Base-by-base conservation (phyloP, 345 rosid species). In the Linum trigynum region DNA sequence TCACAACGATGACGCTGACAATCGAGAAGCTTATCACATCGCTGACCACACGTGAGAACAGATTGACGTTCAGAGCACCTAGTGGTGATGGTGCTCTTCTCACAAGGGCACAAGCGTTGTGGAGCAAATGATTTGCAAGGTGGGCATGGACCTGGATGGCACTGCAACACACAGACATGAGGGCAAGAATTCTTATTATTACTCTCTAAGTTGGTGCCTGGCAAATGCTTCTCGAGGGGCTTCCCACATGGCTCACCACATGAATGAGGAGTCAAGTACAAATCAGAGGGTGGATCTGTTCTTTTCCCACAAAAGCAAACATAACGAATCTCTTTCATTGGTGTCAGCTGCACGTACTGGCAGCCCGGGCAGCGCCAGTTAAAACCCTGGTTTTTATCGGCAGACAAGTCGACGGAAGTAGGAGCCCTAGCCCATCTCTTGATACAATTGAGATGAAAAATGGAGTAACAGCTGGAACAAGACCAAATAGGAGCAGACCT, bases 281-380 rank as follows among this genome's bases (percentile, higher is more conserved):
- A 78, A 82, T 94, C 99, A 39, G 95, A 81, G 0, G 91, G 92
- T 0, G 99, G 99, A 74, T 94, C 96, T 3, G 55, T 73, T 72
- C 95, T 84, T 82, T 90, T 90, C 32, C 91, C 78, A 67, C 99
- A 94, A 71, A 86, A 94, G 76, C 99, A 94, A 65, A 74, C 71
- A 72, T 90, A 94, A 0, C 69, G 83, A 64, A 90, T 90, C 67
- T 94, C 99, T 78, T 80, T 88, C 2, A 82, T 74, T 2, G 95
- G 78, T 1, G 79, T 79, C 39, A 88, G 83, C 82, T 88, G 96
- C 59, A 90, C 99, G 51, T 79, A 84, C 68, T 94, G 99, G 75
- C 99, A 94, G 40, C 99, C 99, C 0, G 97, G 99, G 68, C 97
- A 94, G 55, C 99, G 81, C 99, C 99, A 94, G 69, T 94, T 88